Base-by-base conservation (phyloP, 116 monocot genomes). In the Phalaenopsis hybrid region DNA sequence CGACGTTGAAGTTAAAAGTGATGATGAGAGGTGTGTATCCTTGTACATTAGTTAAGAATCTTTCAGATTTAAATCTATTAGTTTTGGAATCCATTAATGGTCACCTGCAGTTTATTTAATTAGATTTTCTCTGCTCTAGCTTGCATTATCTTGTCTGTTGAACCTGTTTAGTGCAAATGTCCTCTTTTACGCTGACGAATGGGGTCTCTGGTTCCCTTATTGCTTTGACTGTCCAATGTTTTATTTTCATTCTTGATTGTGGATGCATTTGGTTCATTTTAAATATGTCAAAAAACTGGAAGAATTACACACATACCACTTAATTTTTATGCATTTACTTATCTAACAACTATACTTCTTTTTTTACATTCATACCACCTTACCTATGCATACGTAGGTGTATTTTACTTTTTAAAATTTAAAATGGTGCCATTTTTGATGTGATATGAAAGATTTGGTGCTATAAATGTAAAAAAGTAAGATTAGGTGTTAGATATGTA, bases 1-100 rank as follows among this genome's bases (percentile, higher is more conserved):
- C 61, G 97, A 97, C 78, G 85, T 93, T 37, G 97, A 97, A 74
- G 86, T 86, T 77, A 93, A 93, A 83, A 91, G 90, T 74, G 91
- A 94, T 23, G 85, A 94, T 82, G 90, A 88, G n/a, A 91, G 90
- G 93, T 89, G 3, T 12, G 41, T 81, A 43, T 82, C 52, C 4
- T 52, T 59, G 28, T 13, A 59, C 11, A 44, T 20, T 20, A 4
- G 3, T 43, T 45, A 44, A 44, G 4, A 44, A 43, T 20, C 20
- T 75, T 46, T 20, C 44, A 45, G 16, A 18, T 75, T 45, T 75
- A 75, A 75, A 44, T 45, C 75, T 46, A 18, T 12, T 72, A 65
- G 34, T 72, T 2, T 72, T 72, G 34, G 72, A 72, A 37, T 72
- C 72, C 15, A 15, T 31, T 41, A 72, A 34, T 72, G 31, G 28